Conservation (phyloP, 768 basidiomycete species). For the Mycena kentingensis region DNA sequence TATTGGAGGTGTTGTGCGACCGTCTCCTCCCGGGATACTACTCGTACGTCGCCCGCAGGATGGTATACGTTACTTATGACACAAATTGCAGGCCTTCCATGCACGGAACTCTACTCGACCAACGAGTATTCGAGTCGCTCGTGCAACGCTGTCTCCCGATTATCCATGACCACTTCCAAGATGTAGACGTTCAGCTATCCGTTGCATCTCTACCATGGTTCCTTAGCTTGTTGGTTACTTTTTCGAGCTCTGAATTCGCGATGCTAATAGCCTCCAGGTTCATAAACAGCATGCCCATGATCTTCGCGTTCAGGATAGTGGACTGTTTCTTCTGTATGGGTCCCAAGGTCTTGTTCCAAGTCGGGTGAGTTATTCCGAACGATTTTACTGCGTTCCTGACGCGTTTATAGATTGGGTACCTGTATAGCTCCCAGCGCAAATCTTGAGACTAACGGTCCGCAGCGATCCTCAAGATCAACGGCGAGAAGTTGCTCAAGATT, state of each 20-base stretch:
- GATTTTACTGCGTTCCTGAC: neutral
- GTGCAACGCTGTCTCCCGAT: slow-evolving; percentile 88
- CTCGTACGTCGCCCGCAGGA: slow-evolving; percentile 55
- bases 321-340: slow-evolving; percentile 99
- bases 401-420: neutral
- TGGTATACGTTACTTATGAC: slow-evolving; percentile 8
- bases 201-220: slow-evolving; percentile 99
- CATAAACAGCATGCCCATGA: slow-evolving; percentile 94
- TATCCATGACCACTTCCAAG: slow-evolving; percentile 89
- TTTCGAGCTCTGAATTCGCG: neutral
- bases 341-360: slow-evolving; percentile 97
- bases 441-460: neutral
- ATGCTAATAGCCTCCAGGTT: slow-evolving; percentile 45
- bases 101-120: slow-evolving; percentile 98
- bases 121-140: slow-evolving; percentile 94
- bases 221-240: slow-evolving; percentile 78
- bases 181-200: slow-evolving; percentile 92
- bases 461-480: slow-evolving; percentile 98
- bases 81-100: slow-evolving; percentile 75
- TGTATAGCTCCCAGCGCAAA: neutral
- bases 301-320: slow-evolving; percentile 96
- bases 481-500: slow-evolving; percentile 85
- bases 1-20: slow-evolving; percentile 92
- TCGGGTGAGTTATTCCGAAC: slow-evolving; percentile 66
- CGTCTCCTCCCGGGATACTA: slow-evolving; percentile 97